Evolutionary conservation across 257 asterid species (phyloP), one percentile per base, ranked within the genome.

Genomic region (Ilex asprella): DNA sequence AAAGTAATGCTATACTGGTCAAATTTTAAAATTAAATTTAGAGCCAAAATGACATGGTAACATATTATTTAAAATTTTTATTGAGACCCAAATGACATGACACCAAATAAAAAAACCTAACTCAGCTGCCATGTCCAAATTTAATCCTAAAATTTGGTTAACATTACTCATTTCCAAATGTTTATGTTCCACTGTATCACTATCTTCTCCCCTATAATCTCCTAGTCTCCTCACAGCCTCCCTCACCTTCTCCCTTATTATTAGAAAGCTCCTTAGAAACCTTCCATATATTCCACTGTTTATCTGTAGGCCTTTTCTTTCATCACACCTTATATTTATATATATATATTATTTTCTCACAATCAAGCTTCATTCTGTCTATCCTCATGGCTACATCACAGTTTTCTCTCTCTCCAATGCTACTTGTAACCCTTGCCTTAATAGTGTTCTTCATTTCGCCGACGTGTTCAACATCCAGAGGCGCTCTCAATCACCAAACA

Each of bases 401-500:
- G 21, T 73, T 63, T 30, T 21, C 16, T 30, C 58, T 43, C 44
- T 13, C 31, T 21, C 51, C 55, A 10, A 14, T 63, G 65, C 39
- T 56, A 30, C 31, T 64, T 14, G 44, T 70, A 39, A 32, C 69
- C 3, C 61, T 76, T 16, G 43, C 73, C 5, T 1, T 77, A 7
- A 12, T 64, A 32, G n/a, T 56, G 9, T 31, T 75, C 14, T 56
- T 75, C 16, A 60, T 81, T 59, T 58, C 82, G 11, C 79, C 78
- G 46, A 46, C 70, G 10, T 11, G 55, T 54, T 70, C 84, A 68
- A 73, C 87, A 7, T 80, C 95, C 0, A 77, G 86, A 59, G 66
- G 59, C 14, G 78, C 35, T 27, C 10, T 71, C 9, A 61, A 54
- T 16, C 64, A 56, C 16, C 67, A 59, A 31, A 56, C 30, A 6